A percentile compares a stretch with the other conserved stretches of the same genome.
These are phyloP conservation scores for Leucocoprinus leucothites DNA, from an alignment of 768 basidiomycete species.

Conservation along the genomic window DNA sequence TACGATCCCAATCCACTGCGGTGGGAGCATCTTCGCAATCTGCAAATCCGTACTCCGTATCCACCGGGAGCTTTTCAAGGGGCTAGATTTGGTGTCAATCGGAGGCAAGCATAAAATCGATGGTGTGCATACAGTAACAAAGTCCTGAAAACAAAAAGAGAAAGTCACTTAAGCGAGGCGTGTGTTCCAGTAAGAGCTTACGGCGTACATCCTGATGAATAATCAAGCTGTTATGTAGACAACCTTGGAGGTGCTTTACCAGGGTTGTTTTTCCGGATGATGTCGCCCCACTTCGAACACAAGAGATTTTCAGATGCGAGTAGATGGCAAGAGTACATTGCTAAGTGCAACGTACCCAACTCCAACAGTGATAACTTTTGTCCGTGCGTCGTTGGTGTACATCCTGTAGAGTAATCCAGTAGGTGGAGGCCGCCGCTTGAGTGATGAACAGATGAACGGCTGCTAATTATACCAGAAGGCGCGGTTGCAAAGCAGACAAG, in stretches of 20 bases:
- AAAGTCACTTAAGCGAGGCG: constrained; percentile 6
- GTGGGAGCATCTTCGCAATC: constrained; percentile 90
- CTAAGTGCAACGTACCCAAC: too few relatives aligned
- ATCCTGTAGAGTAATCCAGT: too few relatives aligned
- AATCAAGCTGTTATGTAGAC: constrained; percentile 76
- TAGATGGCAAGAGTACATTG: too few relatives aligned
- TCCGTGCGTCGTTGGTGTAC: too few relatives aligned
- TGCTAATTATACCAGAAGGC: too few relatives aligned
- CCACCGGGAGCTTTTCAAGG: constrained; percentile 60
- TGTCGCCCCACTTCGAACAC: constrained; percentile 80
- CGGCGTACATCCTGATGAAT: constrained; percentile 87
- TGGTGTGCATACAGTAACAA: constrained; percentile 87
- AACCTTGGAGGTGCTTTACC: constrained; percentile 77
- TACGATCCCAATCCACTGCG: constrained; percentile 84
- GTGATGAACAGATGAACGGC: too few relatives aligned
- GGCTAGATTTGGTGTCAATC: constrained; percentile 53
- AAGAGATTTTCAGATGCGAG: too few relatives aligned
- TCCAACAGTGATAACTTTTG: too few relatives aligned
- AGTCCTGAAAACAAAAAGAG: constrained; percentile 54
- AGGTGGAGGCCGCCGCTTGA: too few relatives aligned
- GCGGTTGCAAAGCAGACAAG: too few relatives aligned
- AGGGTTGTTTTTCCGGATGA: constrained; percentile 98
- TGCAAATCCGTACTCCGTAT: constrained; percentile 61
- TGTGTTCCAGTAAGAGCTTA: not conserved
- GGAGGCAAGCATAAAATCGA: too few relatives aligned